Conservation (phyloP, 192 early-diverging fungal genomes). For the Glomus cerebriforme region DNA sequence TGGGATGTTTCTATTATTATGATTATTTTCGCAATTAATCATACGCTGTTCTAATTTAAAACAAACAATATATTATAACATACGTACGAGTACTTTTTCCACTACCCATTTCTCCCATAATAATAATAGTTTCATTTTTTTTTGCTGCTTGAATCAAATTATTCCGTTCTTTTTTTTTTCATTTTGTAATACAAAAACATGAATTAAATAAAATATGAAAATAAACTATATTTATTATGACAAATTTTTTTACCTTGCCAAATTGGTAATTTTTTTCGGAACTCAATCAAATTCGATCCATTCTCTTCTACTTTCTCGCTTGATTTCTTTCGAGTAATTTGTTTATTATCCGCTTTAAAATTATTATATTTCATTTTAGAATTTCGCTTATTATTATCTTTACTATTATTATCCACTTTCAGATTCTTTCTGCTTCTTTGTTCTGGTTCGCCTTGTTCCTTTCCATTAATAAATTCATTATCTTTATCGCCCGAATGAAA, state of each 20-base stretch:
- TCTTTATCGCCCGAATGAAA: no score
- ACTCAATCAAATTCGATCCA: not conserved
- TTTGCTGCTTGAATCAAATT: slow-evolving; percentile 77
- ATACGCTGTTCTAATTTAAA: not conserved
- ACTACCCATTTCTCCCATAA: slow-evolving; percentile 96
- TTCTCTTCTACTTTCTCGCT: not conserved
- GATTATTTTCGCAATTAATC: not conserved
- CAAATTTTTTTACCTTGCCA: slow-evolving; percentile 22
- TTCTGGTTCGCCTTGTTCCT: not conserved
- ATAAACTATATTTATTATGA: not conserved
- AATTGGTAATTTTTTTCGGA: slow-evolving; percentile 28
- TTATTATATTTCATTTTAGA: not conserved
- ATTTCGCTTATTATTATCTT: not conserved
- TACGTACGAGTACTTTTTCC: slow-evolving; percentile 88
- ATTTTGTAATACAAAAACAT: not conserved
- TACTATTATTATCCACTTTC: not conserved
- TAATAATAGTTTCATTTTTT: slow-evolving; percentile 72
- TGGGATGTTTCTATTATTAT: slow-evolving; percentile 76
- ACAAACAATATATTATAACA: not conserved
- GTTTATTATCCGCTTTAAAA: not conserved
- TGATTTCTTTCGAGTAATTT: not conserved
- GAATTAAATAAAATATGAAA: not conserved
- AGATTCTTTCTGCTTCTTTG: not conserved
- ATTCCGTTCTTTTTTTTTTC: slow-evolving; percentile 49
- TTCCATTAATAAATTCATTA: not conserved